These are phyloP conservation scores for Salix koriyanagi DNA, from an alignment of 345 rosid species.

Conservation along the genomic window DNA sequence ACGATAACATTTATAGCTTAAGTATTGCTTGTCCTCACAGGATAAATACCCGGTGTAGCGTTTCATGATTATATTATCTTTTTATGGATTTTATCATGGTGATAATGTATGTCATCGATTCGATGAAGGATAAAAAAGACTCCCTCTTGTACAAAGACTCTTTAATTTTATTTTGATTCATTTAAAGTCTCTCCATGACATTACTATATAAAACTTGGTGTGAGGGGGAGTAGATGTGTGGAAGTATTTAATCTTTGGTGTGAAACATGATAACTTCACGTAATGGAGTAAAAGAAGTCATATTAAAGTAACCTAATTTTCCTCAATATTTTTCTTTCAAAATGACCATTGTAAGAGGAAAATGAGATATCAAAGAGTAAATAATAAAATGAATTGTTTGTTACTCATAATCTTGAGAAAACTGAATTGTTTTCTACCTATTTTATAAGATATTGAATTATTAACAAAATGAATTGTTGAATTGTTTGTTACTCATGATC, in stretches of 20 bases:
- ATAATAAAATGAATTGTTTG: too few relatives aligned
- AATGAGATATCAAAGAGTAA: too few relatives aligned
- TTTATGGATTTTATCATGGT: background rate
- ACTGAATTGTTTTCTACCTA: too few relatives aligned
- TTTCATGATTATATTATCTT: background rate
- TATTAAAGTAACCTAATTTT: too few relatives aligned
- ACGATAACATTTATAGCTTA: too few relatives aligned
- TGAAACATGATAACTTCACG: background rate
- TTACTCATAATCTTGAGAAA: too few relatives aligned
- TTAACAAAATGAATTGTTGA: too few relatives aligned
- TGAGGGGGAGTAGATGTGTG: background rate
- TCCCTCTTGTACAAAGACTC: background rate
- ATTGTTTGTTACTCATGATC: too few relatives aligned
- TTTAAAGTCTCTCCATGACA: background rate
- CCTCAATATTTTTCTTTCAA: too few relatives aligned
- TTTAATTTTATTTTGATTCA: too few relatives aligned
- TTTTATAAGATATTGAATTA: too few relatives aligned
- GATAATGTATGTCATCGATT: background rate
- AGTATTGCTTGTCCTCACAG: background rate
- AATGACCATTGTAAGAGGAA: too few relatives aligned
- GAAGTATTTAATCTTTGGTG: background rate
- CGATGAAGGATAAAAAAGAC: background rate
- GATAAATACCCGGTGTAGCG: background rate
- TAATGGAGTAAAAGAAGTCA: background rate
- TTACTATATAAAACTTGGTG: background rate